Conservation (phyloP, 2,329 filamentous ascomycete genomes). For the Metarhizium album region DNA sequence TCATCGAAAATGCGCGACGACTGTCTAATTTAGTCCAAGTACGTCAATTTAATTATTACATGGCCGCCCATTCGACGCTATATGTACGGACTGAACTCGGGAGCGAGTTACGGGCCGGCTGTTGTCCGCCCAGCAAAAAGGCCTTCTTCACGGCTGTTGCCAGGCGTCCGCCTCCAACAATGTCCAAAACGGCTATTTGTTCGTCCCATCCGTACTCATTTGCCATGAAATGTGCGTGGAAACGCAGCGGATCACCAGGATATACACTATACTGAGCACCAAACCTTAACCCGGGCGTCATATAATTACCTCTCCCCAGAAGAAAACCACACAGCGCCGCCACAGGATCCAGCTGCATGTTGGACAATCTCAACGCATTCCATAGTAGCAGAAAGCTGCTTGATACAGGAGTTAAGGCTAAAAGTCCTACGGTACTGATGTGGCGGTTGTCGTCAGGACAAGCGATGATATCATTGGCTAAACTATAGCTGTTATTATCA, state of each 20-base stretch:
- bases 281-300: conserved; percentile 86
- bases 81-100: conserved; percentile 54
- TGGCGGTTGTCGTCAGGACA: background rate
- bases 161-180: conserved; percentile 76
- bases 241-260: conserved; percentile 86
- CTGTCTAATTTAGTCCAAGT: background rate
- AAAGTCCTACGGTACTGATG: background rate
- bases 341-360: conserved; percentile 7
- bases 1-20: background rate
- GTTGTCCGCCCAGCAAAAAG: conserved; percentile 69
- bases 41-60: conserved; percentile 41
- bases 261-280: conserved; percentile 93
- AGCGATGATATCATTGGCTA: background rate
- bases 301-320: conserved; percentile 69
- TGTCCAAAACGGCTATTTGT: conserved; percentile 70
- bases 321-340: conserved; percentile 65
- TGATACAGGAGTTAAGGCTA: conserved; percentile 22
- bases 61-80: conserved; percentile 87
- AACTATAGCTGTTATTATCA: background rate
- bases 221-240: conserved; percentile 88
- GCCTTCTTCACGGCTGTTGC: conserved; percentile 96
- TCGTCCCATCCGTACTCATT: conserved; percentile 82
- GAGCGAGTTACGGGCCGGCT: conserved; percentile 23
- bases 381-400: conserved; percentile 20
- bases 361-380: background rate